Evolutionary conservation across 306 rosid genomes (phyloP).

Genomic region (Vachellia pachyceras): DNA sequence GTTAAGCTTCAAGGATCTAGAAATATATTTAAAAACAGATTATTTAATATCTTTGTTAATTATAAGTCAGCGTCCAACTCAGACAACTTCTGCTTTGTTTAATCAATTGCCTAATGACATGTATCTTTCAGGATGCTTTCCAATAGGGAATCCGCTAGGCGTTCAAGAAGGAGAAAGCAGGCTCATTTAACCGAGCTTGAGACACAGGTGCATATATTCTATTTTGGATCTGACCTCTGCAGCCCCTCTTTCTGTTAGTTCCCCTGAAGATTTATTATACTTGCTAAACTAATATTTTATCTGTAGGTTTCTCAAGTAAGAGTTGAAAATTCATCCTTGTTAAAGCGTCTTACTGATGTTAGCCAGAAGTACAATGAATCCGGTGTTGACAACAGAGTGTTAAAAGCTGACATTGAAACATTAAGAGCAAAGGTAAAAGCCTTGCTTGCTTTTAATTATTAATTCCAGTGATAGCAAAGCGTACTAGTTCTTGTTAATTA

Average conservation of each 20-base stretch:
- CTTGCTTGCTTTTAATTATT: neutral
- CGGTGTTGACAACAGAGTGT: conserved; percentile 85
- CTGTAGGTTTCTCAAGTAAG: conserved; percentile 79
- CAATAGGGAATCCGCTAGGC: conserved; percentile 97
- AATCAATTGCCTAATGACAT: conserved; percentile 15
- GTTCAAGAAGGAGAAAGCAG: conserved; percentile 95
- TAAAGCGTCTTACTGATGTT: conserved; percentile 74
- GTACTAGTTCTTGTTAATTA: conserved; percentile 5
- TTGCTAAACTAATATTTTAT: conserved; percentile 38
- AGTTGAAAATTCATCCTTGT: conserved; percentile 79
- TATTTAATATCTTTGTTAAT: conserved; percentile 2
- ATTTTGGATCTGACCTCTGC: neutral
- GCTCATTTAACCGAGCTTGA: conserved; percentile 95
- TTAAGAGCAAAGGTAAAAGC: conserved; percentile 86
- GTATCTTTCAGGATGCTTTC: conserved; percentile 87
- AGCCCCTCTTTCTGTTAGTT: conserved; percentile 8
- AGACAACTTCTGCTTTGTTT: conserved; percentile 32
- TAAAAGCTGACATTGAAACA: conserved; percentile 89
- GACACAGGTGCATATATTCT: conserved; percentile 60
- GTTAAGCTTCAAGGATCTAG: conserved; percentile 16
- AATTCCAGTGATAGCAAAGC: neutral
- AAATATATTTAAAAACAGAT: neutral
- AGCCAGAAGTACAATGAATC: conserved; percentile 68
- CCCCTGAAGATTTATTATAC: neutral
- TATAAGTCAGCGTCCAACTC: neutral